Base-by-base conservation (phyloP, 2,329 filamentous ascomycete species). In the Beauveria caledonica region DNA sequence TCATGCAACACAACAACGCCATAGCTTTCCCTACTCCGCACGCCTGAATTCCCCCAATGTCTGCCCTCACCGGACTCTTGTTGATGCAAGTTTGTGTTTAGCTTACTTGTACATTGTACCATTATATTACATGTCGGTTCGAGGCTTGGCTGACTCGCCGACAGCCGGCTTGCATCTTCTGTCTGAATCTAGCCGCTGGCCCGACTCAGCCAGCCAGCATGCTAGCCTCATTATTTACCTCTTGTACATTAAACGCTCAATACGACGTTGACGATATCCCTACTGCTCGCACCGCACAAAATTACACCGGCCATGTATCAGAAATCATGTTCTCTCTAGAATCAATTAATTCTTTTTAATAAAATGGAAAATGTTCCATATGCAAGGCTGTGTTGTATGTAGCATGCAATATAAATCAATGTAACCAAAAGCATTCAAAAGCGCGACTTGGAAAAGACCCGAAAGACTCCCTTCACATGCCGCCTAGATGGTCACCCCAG, bases 401-500 rank as follows among this genome's bases (percentile, higher is more conserved):
- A 39, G 23, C 54, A 51, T 56, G 51, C 52, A 60, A 42, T 48
- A 36, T 49, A 48, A 53, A 25, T 39, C 33, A 48, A 55, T 60
- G 44, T 60, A 55, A 60, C 50, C 42, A 60, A 60, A 44, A 55
- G 33, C 49, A 48, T 48, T 36, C 40, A 33, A 60, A 60, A 46
- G 19, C n/a, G 27, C n/a, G 9, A 58, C 44, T 21, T 13, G 5
- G 33, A 29, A 57, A 66, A 55, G 60, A 65, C 61, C 63, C 56
- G 60, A 63, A 59, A 64, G 66, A 71, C 69, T 68, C 71, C 33
- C 68, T 61, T 63, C 55, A 67, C 52, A 73, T 74, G 72, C 69
- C 63, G 39, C 46, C 52, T 62, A 60, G 59, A 53, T 63, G 60
- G 59, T 51, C 62, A 58, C 49, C 53, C 36, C 48, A 50, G 57